Evolutionary conservation across 805 yeast genomes (phyloP).

Genomic region (Clavispora fructus): DNA sequence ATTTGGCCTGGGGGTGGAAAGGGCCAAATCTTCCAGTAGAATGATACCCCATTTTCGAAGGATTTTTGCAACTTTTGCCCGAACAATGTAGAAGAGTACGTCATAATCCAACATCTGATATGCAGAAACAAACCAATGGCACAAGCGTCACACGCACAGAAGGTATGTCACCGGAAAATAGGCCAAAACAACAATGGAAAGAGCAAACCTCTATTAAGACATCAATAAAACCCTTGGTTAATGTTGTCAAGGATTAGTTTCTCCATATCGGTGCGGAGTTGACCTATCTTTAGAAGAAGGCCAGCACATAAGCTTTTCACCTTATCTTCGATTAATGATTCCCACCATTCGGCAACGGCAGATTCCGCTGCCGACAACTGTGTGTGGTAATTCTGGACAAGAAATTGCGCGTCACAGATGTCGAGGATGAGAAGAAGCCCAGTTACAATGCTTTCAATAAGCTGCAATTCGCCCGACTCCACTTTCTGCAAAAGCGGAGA

Average conservation of each 20-base stretch:
- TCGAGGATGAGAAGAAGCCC: constrained; percentile 33
- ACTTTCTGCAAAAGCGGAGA: constrained; percentile 18
- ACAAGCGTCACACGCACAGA: no score
- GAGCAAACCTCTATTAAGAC: no score
- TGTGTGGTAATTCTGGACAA: constrained; percentile 19
- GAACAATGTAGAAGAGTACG: no score
- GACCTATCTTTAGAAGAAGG: constrained; percentile 25
- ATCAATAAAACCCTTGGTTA: constrained; percentile 14
- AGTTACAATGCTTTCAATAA: constrained; percentile 35
- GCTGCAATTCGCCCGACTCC: constrained; percentile 24
- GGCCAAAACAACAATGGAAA: no score
- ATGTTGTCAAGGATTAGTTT: constrained; percentile 26
- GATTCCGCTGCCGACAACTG: constrained; percentile 15
- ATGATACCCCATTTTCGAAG: no score
- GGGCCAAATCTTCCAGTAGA: no score
- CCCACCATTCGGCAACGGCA: constrained; percentile 30
- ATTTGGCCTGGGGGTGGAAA: no score
- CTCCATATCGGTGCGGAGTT: constrained; percentile 20
- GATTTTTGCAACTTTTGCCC: no score
- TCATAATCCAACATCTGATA: no score
- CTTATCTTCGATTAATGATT: constrained; percentile 29
- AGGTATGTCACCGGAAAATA: no score
- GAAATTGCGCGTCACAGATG: constrained; percentile 23
- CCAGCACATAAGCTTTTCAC: constrained; percentile 39
- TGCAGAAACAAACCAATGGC: no score